phyloP scores from a whole-genome alignment of 169 alveolate species.

The Plasmodium knowlesi region DNA sequence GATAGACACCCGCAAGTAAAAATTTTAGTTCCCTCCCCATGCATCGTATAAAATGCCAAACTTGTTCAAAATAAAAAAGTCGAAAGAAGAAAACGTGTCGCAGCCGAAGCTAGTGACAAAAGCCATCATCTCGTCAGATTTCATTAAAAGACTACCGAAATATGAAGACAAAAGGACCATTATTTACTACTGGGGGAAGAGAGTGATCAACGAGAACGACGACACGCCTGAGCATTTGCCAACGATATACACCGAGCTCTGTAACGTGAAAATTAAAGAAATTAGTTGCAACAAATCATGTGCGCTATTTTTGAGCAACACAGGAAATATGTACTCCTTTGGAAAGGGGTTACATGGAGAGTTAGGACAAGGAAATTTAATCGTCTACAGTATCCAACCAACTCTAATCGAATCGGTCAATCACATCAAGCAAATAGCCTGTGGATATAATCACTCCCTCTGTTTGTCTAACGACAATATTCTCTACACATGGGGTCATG shows the following conservation, averaged over 20 bases:
- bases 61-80: conserved; percentile 47
- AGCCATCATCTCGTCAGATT: conserved; percentile 68
- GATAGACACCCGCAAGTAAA: neutral
- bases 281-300: conserved; percentile 81
- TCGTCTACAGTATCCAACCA: conserved; percentile 77
- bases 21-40: neutral
- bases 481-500: conserved; percentile 84
- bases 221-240: conserved; percentile 76
- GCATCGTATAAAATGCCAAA: conserved; percentile 38
- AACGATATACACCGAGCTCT: conserved; percentile 79
- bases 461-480: conserved; percentile 63
- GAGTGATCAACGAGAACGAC: conserved; percentile 72
- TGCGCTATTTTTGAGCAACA: conserved; percentile 79
- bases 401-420: conserved; percentile 73
- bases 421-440: conserved; percentile 76
- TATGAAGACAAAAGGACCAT: conserved; percentile 75
- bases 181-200: conserved; percentile 73
- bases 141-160: conserved; percentile 64
- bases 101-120: conserved; percentile 73
- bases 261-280: conserved; percentile 78
- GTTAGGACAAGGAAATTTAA: conserved; percentile 80
- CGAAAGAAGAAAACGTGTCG: conserved; percentile 61
- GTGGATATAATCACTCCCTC: conserved; percentile 82
- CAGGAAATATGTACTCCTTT: conserved; percentile 77
- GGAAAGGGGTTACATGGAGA: conserved; percentile 87